Evolutionary conservation across 768 basidiomycete genomes (phyloP), one percentile per base, ranked within the genome.

Genomic region (Calvatia gigantea): DNA sequence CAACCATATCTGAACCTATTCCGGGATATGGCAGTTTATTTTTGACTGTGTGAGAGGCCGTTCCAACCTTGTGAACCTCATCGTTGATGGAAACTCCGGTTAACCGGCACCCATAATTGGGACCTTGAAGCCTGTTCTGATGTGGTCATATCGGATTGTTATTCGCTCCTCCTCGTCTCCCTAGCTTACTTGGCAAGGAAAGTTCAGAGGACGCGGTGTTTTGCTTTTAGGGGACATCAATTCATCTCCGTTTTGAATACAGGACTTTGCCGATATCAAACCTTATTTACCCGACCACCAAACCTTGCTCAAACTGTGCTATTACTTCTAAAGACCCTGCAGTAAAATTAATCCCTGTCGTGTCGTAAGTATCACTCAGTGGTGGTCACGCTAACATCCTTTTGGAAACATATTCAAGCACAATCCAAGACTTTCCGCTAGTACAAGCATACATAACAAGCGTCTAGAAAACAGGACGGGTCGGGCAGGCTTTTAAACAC

Each of bases 191-290:
- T 17, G 27, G 31, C 33, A 55, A n/a, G 54, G 38, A 47, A 55
- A 23, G 54, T 55, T 55, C 46, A 27, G 37, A 39, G 45, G 33
- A 28, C 8, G 19, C 25, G 54, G 37, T 1, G 45, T 39, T 39
- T 55, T 46, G 45, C 35, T 55, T 48, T 39, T 12, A 32, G 52
- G 35, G 15, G 14, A n/a, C 17, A 21, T 28, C 14, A 47, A n/a
- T 21, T 41, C 28, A 47, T 47, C 27, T 39, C 54, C 45, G 23
- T 38, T 47, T 9, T 29, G 45, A 12, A 55, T 41, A 14, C 6
- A 39, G 37, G 54, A 31, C 19, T 27, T 21, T 55, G 44, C 28
- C 45, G 45, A 28, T 17, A 55, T 55, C 37, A 46, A 55, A 55
- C 54, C 15, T 55, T 55, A 55, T 47, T 39, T 19, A 14, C 17